Conservation (phyloP, 441 rosid species). For the Pelargonium fulgidum region DNA sequence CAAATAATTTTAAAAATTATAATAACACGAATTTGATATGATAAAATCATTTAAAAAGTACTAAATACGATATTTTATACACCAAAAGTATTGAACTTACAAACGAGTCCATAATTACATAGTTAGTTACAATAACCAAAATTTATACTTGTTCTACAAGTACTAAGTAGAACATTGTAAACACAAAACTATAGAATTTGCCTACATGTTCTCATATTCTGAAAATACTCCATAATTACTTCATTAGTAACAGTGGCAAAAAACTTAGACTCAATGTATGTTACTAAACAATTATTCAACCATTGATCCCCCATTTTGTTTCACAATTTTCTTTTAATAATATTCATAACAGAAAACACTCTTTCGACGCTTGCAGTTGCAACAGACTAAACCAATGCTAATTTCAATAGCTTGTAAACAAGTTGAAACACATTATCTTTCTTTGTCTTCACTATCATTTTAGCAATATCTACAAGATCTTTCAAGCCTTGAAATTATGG, state of each 20-base stretch:
- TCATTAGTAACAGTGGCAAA: background rate
- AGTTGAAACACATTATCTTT: background rate
- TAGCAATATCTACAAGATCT: background rate
- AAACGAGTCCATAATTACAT: too few species aligned
- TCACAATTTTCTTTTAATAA: background rate
- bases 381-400: constrained; percentile 10
- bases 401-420: constrained; percentile 4
- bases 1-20: too few species aligned
- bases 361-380: background rate
- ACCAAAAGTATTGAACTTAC: too few species aligned
- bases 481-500: background rate
- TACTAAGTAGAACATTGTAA: too few species aligned
- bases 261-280: background rate
- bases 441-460: constrained; percentile 1
- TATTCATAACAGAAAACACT: constrained; percentile 9
- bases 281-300: background rate
- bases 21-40: too few species aligned
- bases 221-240: background rate
- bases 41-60: too few species aligned
- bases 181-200: too few species aligned
- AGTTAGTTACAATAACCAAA: too few species aligned
- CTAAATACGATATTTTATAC: too few species aligned
- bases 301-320: too few species aligned
- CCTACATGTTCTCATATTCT: background rate
- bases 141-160: too few species aligned